phyloP scores from a whole-genome alignment of 1,284 basidiomycete species.

The Ceratobasidium sp. region DNA sequence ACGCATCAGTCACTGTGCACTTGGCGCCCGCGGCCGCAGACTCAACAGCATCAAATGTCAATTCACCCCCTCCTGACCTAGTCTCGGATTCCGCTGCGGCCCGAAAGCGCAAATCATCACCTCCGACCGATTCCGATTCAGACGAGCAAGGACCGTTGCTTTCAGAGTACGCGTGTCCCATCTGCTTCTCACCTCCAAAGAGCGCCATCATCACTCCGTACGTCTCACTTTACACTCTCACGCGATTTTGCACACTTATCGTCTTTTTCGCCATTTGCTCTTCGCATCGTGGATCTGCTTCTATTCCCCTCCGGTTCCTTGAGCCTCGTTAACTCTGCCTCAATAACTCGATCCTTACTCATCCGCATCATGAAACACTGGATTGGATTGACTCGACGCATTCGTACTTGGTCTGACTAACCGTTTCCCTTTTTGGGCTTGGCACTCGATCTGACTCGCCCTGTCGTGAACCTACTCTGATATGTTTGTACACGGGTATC shows the following conservation, averaged over 20 bases:
- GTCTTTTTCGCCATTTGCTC: not conserved
- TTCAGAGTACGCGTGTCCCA: slow-evolving; percentile 33
- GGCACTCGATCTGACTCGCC: too few relatives aligned
- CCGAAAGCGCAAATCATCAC: not conserved
- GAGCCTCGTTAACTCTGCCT: too few relatives aligned
- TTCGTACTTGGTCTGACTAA: too few relatives aligned
- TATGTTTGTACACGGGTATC: too few relatives aligned
- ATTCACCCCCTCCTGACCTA: too few relatives aligned
- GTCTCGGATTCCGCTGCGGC: too few relatives aligned
- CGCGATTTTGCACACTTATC: not conserved
- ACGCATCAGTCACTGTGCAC: not conserved
- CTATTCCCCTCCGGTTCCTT: not conserved
- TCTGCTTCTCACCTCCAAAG: slow-evolving; percentile 23
- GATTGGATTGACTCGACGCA: too few relatives aligned
- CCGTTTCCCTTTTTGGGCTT: too few relatives aligned
- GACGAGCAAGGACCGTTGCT: slow-evolving; percentile 3
- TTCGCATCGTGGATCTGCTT: not conserved
- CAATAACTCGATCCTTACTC: too few relatives aligned
- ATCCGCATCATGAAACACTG: too few relatives aligned
- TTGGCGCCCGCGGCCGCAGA: not conserved
- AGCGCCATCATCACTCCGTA: slow-evolving; percentile 25
- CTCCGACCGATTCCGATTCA: not conserved
- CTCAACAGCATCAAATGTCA: not conserved
- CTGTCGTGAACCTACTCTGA: too few relatives aligned
- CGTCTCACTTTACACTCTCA: not conserved